Evolutionary conservation across 306 rosid genomes (phyloP).

Genomic region (Pyrus bretschneideri): DNA sequence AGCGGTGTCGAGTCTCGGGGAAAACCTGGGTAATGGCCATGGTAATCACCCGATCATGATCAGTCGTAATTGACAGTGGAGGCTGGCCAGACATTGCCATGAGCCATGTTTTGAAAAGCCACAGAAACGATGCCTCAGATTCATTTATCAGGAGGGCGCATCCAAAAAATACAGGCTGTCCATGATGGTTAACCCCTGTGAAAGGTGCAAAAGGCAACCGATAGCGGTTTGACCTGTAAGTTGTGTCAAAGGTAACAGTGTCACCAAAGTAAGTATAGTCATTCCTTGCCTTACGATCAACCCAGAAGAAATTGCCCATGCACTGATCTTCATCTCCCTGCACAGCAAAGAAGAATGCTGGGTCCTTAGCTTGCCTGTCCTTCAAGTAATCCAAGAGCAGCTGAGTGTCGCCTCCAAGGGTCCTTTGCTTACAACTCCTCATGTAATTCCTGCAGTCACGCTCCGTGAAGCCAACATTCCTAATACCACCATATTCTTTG

Average conservation of each 20-base stretch:
- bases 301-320: slow-evolving; percentile 30
- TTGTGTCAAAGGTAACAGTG: slow-evolving; percentile 30
- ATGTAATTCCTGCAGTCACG: slow-evolving; percentile 35
- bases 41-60: slow-evolving; percentile 27
- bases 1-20: slow-evolving; percentile 25
- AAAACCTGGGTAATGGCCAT: slow-evolving; percentile 18
- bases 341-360: slow-evolving; percentile 25
- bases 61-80: slow-evolving; percentile 25
- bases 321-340: slow-evolving; percentile 33
- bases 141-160: slow-evolving; percentile 31
- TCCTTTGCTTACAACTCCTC: slow-evolving; percentile 29
- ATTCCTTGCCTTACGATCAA: slow-evolving; percentile 24
- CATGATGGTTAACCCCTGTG: slow-evolving; percentile 35
- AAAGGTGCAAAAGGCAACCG: slow-evolving; percentile 34
- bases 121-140: slow-evolving; percentile 28
- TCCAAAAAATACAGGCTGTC: slow-evolving; percentile 28
- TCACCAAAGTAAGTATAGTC: slow-evolving; percentile 32
- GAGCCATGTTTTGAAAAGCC: slow-evolving; percentile 32
- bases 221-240: slow-evolving; percentile 30
- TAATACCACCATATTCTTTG: slow-evolving; percentile 31
- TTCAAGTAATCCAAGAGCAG: slow-evolving; percentile 28
- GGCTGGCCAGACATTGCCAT: slow-evolving; percentile 23
- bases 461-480: slow-evolving; percentile 28
- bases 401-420: slow-evolving; percentile 30
- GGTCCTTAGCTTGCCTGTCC: slow-evolving; percentile 21